Percentiles rank a stretch among this genome's conserved stretches.
Conservation (phyloP, 2,329 filamentous ascomycete genomes). For the Scopulariopsis brevicaulis region DNA sequence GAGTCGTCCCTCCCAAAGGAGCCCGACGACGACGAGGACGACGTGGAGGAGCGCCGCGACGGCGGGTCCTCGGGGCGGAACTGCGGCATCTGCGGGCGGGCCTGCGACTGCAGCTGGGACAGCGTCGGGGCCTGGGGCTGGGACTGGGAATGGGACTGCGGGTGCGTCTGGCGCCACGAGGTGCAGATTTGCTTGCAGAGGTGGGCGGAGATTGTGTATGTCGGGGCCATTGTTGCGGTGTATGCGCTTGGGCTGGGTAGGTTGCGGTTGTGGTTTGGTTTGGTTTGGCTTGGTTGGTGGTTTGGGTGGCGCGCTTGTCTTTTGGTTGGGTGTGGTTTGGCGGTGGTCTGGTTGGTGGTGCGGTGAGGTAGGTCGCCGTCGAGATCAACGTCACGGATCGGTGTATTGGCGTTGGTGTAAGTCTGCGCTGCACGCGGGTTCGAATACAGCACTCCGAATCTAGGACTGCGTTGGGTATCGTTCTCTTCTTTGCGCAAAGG, state of each 20-base stretch:
- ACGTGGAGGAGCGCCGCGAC: constrained; percentile 10
- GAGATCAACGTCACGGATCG: too few species aligned
- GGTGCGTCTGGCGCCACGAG: constrained; percentile 42
- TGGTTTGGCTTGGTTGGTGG: too few species aligned
- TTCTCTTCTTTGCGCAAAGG: too few species aligned
- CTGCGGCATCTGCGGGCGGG: neutral
- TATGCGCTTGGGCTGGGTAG: neutral
- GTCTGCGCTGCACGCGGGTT: too few species aligned
- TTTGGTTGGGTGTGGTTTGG: too few species aligned
- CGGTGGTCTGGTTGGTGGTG: too few species aligned
- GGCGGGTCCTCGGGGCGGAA: constrained; percentile 2
- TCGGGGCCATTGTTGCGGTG: constrained; percentile 36
- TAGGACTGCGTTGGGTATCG: too few species aligned
- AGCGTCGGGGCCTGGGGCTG: constrained; percentile 9
- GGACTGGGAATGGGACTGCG: constrained; percentile 18
- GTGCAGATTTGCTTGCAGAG: constrained; percentile 48
- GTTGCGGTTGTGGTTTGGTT: too few species aligned
- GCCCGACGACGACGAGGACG: constrained; percentile 18
- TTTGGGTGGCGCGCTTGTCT: too few species aligned
- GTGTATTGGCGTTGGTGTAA: too few species aligned
- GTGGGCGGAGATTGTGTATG: constrained; percentile 50
- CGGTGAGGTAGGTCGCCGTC: too few species aligned
- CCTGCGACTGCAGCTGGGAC: constrained; percentile 6
- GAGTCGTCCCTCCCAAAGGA: neutral
- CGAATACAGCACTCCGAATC: too few species aligned